A percentile compares a stretch with the other conserved stretches of the same genome.
Conservation (phyloP, 2,329 filamentous ascomycete species). For the Diaporthe destruens region DNA sequence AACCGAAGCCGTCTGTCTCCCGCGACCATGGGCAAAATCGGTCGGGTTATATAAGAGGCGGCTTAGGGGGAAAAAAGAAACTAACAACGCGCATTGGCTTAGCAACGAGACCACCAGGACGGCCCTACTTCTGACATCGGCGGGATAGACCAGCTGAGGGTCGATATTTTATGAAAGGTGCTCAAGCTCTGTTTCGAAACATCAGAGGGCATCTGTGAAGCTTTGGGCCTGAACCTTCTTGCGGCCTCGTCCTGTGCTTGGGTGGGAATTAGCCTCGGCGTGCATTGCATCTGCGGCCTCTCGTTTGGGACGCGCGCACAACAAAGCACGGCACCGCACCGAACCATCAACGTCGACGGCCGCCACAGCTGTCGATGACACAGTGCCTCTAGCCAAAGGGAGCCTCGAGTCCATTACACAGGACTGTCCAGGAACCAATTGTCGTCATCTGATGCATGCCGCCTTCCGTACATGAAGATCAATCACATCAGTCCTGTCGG, state of each 20-base stretch:
- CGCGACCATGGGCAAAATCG: conserved; percentile 16
- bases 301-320: conserved; percentile 50
- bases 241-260: conserved; percentile 26
- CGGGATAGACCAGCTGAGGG: conserved; percentile 36
- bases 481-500: conserved; percentile 51
- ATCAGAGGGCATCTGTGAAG: conserved; percentile 33
- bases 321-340: conserved; percentile 41
- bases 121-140: conserved; percentile 36
- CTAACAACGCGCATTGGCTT: conserved; percentile 38
- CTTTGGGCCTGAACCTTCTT: conserved; percentile 28
- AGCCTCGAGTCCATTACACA: conserved; percentile 37
- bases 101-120: conserved; percentile 40
- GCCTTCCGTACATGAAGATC: conserved; percentile 58
- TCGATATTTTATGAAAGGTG: conserved; percentile 34
- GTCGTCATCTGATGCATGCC: conserved; percentile 62
- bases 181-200: conserved; percentile 39
- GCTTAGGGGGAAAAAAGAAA: conserved; percentile 36
- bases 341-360: conserved; percentile 42
- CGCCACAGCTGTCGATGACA: conserved; percentile 52
- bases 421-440: conserved; percentile 54
- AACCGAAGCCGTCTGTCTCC: background rate
- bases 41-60: conserved; percentile 35
- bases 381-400: conserved; percentile 51
- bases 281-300: conserved; percentile 47
- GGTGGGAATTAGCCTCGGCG: conserved; percentile 34